These are phyloP conservation scores for Rhazya stricta DNA, from an alignment of 257 asterid species.

Conservation along the genomic window DNA sequence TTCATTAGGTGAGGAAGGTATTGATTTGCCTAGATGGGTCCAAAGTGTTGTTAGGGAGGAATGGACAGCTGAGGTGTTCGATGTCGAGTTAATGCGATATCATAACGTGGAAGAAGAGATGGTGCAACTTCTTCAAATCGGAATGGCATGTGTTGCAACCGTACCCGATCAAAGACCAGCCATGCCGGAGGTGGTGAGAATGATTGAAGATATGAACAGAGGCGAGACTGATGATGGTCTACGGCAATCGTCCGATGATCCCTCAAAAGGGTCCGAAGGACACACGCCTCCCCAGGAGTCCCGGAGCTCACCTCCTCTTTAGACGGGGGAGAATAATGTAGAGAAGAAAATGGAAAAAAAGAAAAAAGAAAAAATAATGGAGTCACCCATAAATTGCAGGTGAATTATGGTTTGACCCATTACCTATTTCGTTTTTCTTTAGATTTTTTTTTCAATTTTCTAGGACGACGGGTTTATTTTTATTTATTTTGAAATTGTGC, in stretches of 20 bases:
- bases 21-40: slow-evolving; percentile 95
- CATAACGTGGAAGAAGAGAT: slow-evolving; percentile 95
- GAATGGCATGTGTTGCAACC: slow-evolving; percentile 78
- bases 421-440: slow-evolving; percentile 9
- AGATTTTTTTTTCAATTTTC: not conserved
- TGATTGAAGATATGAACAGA: slow-evolving; percentile 79
- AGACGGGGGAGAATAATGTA: slow-evolving; percentile 10
- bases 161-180: slow-evolving; percentile 84
- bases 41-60: slow-evolving; percentile 95
- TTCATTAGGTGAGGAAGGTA: slow-evolving; percentile 88
- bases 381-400: slow-evolving; percentile 1
- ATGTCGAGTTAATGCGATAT: slow-evolving; percentile 86
- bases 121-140: slow-evolving; percentile 96
- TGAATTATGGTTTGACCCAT: slow-evolving; percentile 22
- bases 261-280: slow-evolving; percentile 58
- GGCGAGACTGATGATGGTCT: slow-evolving; percentile 71
- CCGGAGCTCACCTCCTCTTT: slow-evolving; percentile 64
- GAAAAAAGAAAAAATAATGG: not conserved
- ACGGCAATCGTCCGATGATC: slow-evolving; percentile 74
- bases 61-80: slow-evolving; percentile 98
- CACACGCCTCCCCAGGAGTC: slow-evolving; percentile 76
- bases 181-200: slow-evolving; percentile 65
- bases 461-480: slow-evolving; percentile 14
- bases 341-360: not conserved
- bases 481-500: slow-evolving; percentile 33